phyloP scores from a whole-genome alignment of 805 yeast genomes.

The Saturnispora bothae region DNA sequence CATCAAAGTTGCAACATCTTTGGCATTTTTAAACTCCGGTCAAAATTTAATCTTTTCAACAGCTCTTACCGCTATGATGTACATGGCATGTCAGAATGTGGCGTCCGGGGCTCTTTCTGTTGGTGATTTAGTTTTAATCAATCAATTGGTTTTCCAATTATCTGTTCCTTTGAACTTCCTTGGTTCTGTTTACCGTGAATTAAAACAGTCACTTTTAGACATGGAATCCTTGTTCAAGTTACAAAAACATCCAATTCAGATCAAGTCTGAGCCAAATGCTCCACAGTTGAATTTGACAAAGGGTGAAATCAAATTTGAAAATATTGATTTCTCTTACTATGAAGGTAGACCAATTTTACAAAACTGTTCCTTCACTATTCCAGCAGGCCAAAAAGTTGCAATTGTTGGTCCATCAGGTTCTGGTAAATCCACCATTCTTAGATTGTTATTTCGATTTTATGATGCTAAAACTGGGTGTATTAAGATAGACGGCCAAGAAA shows the following conservation, averaged over 20 bases:
- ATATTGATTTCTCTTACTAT: slow-evolving; percentile 87
- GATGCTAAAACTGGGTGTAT: slow-evolving; percentile 59
- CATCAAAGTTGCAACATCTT: slow-evolving; percentile 73
- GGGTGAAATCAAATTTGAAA: slow-evolving; percentile 76
- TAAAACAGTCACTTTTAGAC: slow-evolving; percentile 85
- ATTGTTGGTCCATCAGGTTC: slow-evolving; percentile 95
- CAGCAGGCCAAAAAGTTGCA: slow-evolving; percentile 86
- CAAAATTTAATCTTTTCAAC: slow-evolving; percentile 73
- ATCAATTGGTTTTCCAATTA: slow-evolving; percentile 91
- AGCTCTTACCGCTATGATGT: slow-evolving; percentile 95
- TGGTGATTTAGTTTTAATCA: slow-evolving; percentile 89
- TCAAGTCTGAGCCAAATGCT: slow-evolving; percentile 54
- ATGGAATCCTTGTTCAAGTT: slow-evolving; percentile 91
- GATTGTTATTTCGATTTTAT: slow-evolving; percentile 80
- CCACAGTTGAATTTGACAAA: slow-evolving; percentile 41
- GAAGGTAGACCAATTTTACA: slow-evolving; percentile 77
- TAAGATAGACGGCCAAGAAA: slow-evolving; percentile 81
- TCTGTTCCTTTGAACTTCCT: slow-evolving; percentile 90
- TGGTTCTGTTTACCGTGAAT: slow-evolving; percentile 91
- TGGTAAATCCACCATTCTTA: slow-evolving; percentile 84
- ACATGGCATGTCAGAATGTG: slow-evolving; percentile 94
- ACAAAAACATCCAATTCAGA: slow-evolving; percentile 61
- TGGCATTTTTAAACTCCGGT: slow-evolving; percentile 70
- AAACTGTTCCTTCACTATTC: slow-evolving; percentile 75
- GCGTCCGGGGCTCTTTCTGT: slow-evolving; percentile 72